Conservation (phyloP, 1,284 basidiomycete species). For the Ustilago xerochloae region DNA sequence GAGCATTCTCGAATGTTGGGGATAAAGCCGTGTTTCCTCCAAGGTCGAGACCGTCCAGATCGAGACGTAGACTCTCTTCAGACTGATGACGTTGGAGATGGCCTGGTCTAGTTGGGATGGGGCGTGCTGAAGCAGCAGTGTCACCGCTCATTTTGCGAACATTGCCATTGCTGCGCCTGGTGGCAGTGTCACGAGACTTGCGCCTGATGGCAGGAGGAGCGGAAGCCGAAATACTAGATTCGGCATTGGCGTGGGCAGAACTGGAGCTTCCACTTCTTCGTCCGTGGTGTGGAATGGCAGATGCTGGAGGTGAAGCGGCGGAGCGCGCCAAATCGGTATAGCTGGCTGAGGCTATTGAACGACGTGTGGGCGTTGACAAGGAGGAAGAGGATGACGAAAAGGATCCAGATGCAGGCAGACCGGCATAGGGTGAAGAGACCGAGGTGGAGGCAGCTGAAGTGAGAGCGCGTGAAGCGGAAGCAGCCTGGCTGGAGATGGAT, state of each 20-base stretch:
- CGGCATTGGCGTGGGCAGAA: background rate
- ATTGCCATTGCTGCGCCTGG: background rate
- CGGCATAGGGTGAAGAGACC: conserved; percentile 21
- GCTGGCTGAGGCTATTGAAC: conserved; percentile 6
- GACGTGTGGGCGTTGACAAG: background rate
- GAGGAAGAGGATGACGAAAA: conserved; percentile 22
- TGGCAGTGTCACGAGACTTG: background rate
- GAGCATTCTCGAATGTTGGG: background rate
- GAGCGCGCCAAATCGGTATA: conserved; percentile 7
- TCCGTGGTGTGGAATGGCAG: background rate
- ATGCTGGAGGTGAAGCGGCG: background rate
- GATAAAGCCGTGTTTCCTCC: conserved; percentile 26
- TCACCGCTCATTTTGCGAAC: background rate
- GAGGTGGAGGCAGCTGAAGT: conserved; percentile 9
- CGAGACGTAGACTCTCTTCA: conserved; percentile 43
- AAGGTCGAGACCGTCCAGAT: conserved; percentile 59
- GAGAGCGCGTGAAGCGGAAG: conserved; percentile 24
- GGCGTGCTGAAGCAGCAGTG: background rate
- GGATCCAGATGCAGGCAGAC: conserved; percentile 17
- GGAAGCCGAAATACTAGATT: background rate
- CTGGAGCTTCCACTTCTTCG: conserved; percentile 13
- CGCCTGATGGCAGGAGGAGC: background rate
- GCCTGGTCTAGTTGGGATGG: background rate
- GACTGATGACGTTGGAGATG: conserved; percentile 29
- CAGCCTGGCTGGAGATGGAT: conserved; percentile 41